A percentile compares a stretch with the other conserved stretches of the same genome.
These are phyloP conservation scores for Larix kaempferi DNA, from an alignment of 75 land plant genomes.

Conservation along the genomic window DNA sequence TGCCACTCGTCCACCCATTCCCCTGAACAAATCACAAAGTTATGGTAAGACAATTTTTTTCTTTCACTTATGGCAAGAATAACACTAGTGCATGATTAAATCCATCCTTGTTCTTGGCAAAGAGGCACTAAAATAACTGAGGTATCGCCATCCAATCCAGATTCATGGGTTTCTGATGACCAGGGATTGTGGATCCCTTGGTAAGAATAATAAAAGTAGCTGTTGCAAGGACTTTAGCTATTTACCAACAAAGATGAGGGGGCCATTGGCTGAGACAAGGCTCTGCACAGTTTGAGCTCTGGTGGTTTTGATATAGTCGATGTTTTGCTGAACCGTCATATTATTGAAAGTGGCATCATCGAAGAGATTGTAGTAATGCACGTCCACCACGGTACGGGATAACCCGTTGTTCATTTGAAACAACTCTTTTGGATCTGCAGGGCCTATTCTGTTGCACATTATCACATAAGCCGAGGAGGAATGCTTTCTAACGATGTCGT, in stretches of 20 bases:
- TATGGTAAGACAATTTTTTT: too few relatives aligned
- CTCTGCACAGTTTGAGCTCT: constrained; percentile 22
- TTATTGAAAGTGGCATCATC: constrained; percentile 15
- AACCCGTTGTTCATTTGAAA: constrained; percentile 32
- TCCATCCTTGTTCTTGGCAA: background rate
- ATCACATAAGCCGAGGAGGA: constrained; percentile 47
- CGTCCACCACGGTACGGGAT: constrained; percentile 42
- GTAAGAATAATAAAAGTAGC: too few relatives aligned
- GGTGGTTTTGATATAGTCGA: constrained; percentile 42
- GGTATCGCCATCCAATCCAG: too few relatives aligned
- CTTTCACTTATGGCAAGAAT: too few relatives aligned
- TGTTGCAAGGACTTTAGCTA: background rate
- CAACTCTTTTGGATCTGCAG: constrained; percentile 40
- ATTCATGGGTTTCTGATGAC: background rate
- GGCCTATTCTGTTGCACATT: constrained; percentile 46
- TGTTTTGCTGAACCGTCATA: constrained; percentile 60
- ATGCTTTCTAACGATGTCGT: constrained; percentile 33
- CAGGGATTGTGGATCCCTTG: too few relatives aligned
- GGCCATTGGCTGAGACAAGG: constrained; percentile 32
- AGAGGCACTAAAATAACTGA: too few relatives aligned
- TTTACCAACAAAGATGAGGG: constrained; percentile 69
- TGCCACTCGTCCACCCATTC: constrained; percentile 74
- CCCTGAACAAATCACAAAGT: constrained; percentile 12
- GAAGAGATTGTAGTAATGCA: constrained; percentile 79
- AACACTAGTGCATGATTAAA: too few relatives aligned